phyloP scores from a whole-genome alignment of 2,329 filamentous ascomycete genomes.

The Myriosclerotinia duriaeana region DNA sequence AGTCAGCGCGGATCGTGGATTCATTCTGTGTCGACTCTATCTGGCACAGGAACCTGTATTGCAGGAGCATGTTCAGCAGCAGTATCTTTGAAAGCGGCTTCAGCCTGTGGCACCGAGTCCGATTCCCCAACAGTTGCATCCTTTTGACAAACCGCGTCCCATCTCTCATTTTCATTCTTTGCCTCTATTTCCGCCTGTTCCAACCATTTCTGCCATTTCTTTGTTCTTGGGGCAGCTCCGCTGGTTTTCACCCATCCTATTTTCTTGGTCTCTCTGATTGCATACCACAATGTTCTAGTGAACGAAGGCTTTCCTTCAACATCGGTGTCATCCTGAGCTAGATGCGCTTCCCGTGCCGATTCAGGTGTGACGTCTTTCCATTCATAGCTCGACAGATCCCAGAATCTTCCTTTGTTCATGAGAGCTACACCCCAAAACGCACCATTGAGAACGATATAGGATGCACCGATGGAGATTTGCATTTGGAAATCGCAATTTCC shows the following conservation, averaged over 20 bases:
- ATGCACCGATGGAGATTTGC: slow-evolving; percentile 57
- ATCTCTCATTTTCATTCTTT: slow-evolving; percentile 39
- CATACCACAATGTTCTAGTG: slow-evolving; percentile 59
- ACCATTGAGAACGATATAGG: slow-evolving; percentile 60
- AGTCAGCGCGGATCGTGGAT: not conserved
- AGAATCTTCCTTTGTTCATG: slow-evolving; percentile 48
- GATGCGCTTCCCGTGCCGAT: slow-evolving; percentile 44
- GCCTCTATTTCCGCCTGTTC: slow-evolving; percentile 48
- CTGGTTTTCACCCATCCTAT: slow-evolving; percentile 54
- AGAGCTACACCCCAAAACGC: slow-evolving; percentile 52
- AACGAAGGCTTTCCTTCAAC: slow-evolving; percentile 49
- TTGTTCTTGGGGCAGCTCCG: slow-evolving; percentile 53
- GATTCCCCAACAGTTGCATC: slow-evolving; percentile 47
- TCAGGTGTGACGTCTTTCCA: slow-evolving; percentile 45
- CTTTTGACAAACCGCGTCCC: slow-evolving; percentile 52
- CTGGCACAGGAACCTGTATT: slow-evolving; percentile 30
- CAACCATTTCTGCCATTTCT: slow-evolving; percentile 55
- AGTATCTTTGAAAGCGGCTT: slow-evolving; percentile 26
- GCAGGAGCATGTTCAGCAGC: slow-evolving; percentile 36
- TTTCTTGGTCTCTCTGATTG: slow-evolving; percentile 54
- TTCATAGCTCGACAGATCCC: slow-evolving; percentile 57
- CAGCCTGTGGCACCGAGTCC: slow-evolving; percentile 24
- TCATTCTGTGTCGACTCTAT: slow-evolving; percentile 12
- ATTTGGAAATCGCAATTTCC: slow-evolving; percentile 62
- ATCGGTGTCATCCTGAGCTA: slow-evolving; percentile 39